Base-by-base conservation (phyloP, 164 flowering plant species). In the Cinnamomum chago region DNA sequence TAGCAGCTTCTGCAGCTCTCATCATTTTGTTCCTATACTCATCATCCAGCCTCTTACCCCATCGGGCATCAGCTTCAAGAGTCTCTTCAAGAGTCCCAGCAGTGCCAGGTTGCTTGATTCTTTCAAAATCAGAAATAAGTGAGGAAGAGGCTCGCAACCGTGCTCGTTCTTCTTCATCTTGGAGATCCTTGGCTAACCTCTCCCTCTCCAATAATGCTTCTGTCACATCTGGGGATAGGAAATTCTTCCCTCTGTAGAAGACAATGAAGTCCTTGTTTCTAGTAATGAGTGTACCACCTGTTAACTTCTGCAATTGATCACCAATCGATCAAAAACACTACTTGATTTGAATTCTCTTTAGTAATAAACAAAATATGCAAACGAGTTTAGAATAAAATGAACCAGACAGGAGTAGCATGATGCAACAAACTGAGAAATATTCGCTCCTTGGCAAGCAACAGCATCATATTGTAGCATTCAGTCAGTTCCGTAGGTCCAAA, bases 111-210 rank as follows among this genome's bases (percentile, higher is more conserved):
- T 81, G 81, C 58, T 82, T 84, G 28, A 65, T 50, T 40, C 70
- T 66, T 70, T 84, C 89, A 72, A 74, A 58, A 65, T 68, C 76
- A 62, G 88, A 81, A 35, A 77, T 75, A 75, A 88, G 68, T 20
- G 84, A 73, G 50, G 90, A 76, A 70, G 92, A 84, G 71, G 95
- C 91, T 79, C 89, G 86, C 77, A 85, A 76, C 65, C 97, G 85
- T 62, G 93, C 98, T 72, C 85, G 88, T 77, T 95, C 98, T 82
- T 95, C 99, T 72, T 89, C 94, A 83, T 92, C 98, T 80, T 92
- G 98, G 71, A 92, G 75, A 71, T 87, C 67, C 78, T 85, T 89
- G n/a, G 92, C 94, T 79, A 90, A 72, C 72, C 88, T 92, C 72
- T 95, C 96, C 82, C 90, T 87, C 73, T 95, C 98, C 70, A 88